phyloP scores from a whole-genome alignment of 106 monocot genomes.

The Amphibolis antarctica region DNA sequence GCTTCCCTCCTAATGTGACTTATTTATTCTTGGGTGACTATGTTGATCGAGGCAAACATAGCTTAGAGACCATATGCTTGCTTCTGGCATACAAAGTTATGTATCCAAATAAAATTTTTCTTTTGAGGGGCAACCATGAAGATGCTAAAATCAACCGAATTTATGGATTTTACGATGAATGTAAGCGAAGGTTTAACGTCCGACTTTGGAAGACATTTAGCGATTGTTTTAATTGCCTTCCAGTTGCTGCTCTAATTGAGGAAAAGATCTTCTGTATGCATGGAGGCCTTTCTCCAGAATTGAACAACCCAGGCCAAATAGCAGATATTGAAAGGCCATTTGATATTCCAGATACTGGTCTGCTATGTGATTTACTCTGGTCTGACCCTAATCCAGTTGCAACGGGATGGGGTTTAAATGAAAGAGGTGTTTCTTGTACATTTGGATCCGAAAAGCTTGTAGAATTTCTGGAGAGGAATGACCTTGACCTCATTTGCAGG shows the following conservation, averaged over 20 bases:
- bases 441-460: slow-evolving; percentile 12
- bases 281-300: slow-evolving; percentile 17
- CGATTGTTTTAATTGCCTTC: slow-evolving; percentile 24
- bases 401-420: slow-evolving; percentile 8
- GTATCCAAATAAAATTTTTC: slow-evolving; percentile 13
- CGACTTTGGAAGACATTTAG: slow-evolving; percentile 20
- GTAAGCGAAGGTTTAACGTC: slow-evolving; percentile 18
- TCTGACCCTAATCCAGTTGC: slow-evolving; percentile 12
- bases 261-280: slow-evolving; percentile 21
- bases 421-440: slow-evolving; percentile 15
- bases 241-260: slow-evolving; percentile 13
- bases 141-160: slow-evolving; percentile 27
- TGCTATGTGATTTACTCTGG: slow-evolving; percentile 21
- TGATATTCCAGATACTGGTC: slow-evolving; percentile 16
- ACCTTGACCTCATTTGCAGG: slow-evolving; percentile 16
- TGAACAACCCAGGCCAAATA: slow-evolving; percentile 10
- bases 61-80: slow-evolving; percentile 20
- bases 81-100: slow-evolving; percentile 18
- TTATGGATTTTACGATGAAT: slow-evolving; percentile 22
- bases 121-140: slow-evolving; percentile 21
- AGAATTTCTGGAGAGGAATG: slow-evolving; percentile 15
- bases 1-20: slow-evolving; percentile 7
- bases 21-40: slow-evolving; percentile 21
- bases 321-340: slow-evolving; percentile 9
- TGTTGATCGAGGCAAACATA: slow-evolving; percentile 19